Conservation (phyloP, 495 filamentous ascomycete genomes). For the Annulohypoxylon nitens region DNA sequence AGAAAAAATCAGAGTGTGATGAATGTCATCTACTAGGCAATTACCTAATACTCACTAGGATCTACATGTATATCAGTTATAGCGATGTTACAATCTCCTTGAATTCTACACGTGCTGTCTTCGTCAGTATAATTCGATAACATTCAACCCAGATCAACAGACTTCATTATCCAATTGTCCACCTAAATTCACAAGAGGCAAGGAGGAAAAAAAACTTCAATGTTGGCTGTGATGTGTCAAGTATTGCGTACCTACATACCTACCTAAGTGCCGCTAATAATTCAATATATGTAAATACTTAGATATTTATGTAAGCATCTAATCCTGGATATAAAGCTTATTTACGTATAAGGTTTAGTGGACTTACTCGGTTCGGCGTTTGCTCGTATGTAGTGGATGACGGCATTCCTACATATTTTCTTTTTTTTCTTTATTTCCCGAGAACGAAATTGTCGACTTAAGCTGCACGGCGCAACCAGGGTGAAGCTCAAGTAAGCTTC, state of each 20-base stretch:
- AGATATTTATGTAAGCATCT: not conserved
- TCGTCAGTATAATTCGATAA: not conserved
- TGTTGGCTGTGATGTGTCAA: no score
- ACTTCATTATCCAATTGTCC: no score
- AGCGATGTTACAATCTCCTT: not conserved
- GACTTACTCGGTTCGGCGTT: constrained; percentile 22
- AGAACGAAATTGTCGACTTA: constrained; percentile 20
- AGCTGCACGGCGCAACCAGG: constrained; percentile 20
- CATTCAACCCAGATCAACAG: no score
- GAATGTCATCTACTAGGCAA: constrained; percentile 6
- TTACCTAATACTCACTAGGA: not conserved
- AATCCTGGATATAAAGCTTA: not conserved
- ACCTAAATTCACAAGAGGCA: no score
- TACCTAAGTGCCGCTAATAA: not conserved
- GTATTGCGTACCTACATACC: no score
- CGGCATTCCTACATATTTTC: constrained; percentile 41
- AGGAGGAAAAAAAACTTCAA: no score
- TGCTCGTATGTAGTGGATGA: constrained; percentile 39
- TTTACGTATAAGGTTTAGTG: constrained; percentile 16
- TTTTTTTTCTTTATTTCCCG: constrained; percentile 21
- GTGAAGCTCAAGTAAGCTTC: constrained; percentile 38
- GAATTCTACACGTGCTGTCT: constrained; percentile 9
- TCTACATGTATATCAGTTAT: no score
- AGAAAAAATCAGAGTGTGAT: not conserved
- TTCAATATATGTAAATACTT: not conserved